phyloP scores from a whole-genome alignment of 305 asterid species.

The Solanum hybrid region DNA sequence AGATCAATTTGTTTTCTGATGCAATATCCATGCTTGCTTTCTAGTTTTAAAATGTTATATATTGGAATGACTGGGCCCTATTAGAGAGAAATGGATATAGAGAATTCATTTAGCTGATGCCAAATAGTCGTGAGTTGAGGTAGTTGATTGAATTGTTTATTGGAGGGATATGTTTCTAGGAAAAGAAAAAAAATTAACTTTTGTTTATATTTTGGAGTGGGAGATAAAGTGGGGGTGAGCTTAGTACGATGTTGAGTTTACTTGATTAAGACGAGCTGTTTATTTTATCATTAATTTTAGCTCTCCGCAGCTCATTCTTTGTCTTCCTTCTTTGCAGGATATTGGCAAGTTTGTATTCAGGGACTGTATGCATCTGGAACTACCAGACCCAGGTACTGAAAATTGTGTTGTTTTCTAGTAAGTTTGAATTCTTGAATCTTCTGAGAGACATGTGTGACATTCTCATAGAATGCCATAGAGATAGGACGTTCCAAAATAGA shows the following conservation, averaged over 20 bases:
- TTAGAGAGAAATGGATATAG: not conserved
- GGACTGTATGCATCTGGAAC: slow-evolving; percentile 69
- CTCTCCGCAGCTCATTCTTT: not conserved
- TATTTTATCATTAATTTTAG: not conserved
- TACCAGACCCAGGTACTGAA: slow-evolving; percentile 60
- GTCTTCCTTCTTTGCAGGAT: slow-evolving; percentile 29
- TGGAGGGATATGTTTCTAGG: not conserved
- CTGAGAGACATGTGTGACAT: not conserved
- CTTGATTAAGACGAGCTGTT: not conserved
- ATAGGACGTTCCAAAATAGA: not conserved
- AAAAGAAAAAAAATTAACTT: not conserved
- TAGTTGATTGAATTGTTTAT: not conserved
- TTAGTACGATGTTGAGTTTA: not conserved
- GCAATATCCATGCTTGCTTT: not conserved
- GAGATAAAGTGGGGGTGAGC: not conserved
- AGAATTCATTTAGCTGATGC: not conserved
- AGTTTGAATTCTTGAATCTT: not conserved
- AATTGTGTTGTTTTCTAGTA: not conserved
- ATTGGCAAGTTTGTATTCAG: slow-evolving; percentile 65
- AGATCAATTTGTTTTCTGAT: not conserved
- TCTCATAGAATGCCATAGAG: not conserved
- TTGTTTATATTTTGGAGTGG: not conserved
- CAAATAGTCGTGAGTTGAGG: not conserved
- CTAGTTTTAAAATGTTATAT: not conserved
- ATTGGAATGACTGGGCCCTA: not conserved